Conservation (phyloP, 2,329 filamentous ascomycete species). For the Aureobasidium musti region DNA sequence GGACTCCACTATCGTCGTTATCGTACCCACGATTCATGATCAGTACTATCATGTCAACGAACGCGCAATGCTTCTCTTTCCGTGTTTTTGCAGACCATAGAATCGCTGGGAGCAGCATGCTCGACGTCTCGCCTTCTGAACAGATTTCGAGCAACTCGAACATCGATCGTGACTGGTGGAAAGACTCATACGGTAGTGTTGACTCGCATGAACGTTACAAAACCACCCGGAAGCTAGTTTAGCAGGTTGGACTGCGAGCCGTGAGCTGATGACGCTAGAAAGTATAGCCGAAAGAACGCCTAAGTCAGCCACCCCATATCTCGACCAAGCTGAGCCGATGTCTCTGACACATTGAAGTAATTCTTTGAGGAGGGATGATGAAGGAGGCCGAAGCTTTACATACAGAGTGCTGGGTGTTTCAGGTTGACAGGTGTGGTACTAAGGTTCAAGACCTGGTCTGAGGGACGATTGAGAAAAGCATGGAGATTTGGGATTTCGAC, state of each 20-base stretch:
- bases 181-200: background rate
- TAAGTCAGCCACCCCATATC: conserved; percentile 1
- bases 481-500: background rate
- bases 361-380: background rate
- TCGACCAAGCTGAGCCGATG: background rate
- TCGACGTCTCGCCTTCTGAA: background rate
- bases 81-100: background rate
- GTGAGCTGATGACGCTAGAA: conserved; percentile 14
- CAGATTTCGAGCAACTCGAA: background rate
- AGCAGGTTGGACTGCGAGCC: background rate
- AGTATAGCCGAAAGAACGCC: conserved; percentile 1
- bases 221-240: conserved; percentile 2
- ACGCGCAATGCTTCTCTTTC: background rate
- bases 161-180: background rate
- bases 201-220: conserved; percentile 4
- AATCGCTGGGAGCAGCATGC: background rate
- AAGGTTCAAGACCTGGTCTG: background rate
- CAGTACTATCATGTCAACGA: background rate
- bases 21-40: background rate
- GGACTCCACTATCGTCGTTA: background rate
- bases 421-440: conserved; percentile 11
- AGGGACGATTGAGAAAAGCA: background rate
- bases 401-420: background rate
- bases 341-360: background rate
- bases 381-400: background rate